These are phyloP conservation scores for Colletotrichum orbiculare DNA, from an alignment of 2,329 filamentous ascomycete species.

Conservation along the genomic window DNA sequence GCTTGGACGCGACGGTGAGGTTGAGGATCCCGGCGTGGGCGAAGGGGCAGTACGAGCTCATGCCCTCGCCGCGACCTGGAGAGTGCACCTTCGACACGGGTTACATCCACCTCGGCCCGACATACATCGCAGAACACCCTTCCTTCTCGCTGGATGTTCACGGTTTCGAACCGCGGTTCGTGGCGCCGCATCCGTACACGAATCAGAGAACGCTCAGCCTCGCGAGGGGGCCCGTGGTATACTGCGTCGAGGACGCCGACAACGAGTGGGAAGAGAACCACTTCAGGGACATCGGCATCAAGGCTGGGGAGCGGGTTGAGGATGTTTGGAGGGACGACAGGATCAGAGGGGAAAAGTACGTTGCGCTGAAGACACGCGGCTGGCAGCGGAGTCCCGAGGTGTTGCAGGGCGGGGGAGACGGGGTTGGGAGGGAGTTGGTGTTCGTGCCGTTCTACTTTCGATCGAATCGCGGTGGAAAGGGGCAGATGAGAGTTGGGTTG, in stretches of 20 bases:
- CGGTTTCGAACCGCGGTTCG: conserved; percentile 58
- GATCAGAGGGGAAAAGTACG: conserved; percentile 42
- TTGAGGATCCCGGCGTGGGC: conserved; percentile 68
- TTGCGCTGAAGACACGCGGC: conserved; percentile 40
- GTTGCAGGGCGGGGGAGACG: conserved; percentile 36
- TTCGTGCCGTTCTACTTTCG: conserved; percentile 68
- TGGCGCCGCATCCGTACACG: conserved; percentile 66
- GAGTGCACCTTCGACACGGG: conserved; percentile 54
- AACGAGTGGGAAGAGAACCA: conserved; percentile 66
- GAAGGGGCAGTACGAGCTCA: conserved; percentile 44
- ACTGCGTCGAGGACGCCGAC: conserved; percentile 70
- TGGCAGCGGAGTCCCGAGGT: conserved; percentile 38
- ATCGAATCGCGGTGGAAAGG: conserved; percentile 64
- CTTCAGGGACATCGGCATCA: conserved; percentile 58
- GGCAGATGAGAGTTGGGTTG: conserved; percentile 62
- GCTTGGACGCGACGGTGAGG: conserved; percentile 52
- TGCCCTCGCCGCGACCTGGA: conserved; percentile 45
- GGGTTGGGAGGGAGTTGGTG: conserved; percentile 47
- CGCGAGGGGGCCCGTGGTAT: conserved; percentile 68
- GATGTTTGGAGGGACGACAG: conserved; percentile 40
- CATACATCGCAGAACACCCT: conserved; percentile 52
- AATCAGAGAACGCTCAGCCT: conserved; percentile 65
- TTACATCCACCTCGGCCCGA: conserved; percentile 58
- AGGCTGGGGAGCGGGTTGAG: conserved; percentile 34
- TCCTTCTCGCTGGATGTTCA: conserved; percentile 57